A percentile compares a stretch with the other conserved stretches of the same genome.
Evolutionary conservation across 1,139 yeast species (phyloP).

Genomic region (Yamadazyma jaroonii): DNA sequence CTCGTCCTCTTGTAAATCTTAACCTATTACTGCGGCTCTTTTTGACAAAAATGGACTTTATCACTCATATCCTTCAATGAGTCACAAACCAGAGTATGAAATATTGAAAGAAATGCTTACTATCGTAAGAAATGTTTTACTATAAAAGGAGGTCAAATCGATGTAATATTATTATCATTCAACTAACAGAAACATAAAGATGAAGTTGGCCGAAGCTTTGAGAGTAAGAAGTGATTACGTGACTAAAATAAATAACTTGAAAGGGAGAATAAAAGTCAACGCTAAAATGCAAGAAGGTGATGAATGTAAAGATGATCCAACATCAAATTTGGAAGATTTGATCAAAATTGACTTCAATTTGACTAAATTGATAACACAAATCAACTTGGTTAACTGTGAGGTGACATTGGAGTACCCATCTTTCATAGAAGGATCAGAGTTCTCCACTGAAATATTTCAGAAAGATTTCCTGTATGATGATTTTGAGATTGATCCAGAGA

Average conservation of each 20-base stretch:
- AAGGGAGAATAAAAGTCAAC: conserved; percentile 11
- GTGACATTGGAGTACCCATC: conserved; percentile 10
- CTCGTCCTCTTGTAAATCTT: not conserved
- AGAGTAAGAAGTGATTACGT: conserved; percentile 13
- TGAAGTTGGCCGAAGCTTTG: conserved; percentile 12
- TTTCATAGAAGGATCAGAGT: conserved; percentile 6
- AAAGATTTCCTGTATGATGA: conserved; percentile 4
- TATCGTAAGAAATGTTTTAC: too few relatives aligned
- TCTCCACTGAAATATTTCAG: conserved; percentile 1
- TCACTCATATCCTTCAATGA: not conserved
- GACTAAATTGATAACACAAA: conserved; percentile 10
- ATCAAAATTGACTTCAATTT: conserved; percentile 8
- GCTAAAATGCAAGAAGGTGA: conserved; percentile 17
- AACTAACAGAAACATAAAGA: too few relatives aligned
- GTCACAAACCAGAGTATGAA: too few relatives aligned
- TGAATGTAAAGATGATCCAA: conserved; percentile 13
- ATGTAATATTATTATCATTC: too few relatives aligned
- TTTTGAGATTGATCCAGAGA: not conserved
- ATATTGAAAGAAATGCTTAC: too few relatives aligned
- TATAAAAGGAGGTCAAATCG: too few relatives aligned
- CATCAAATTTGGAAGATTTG: conserved; percentile 8
- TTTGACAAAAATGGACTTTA: too few relatives aligned
- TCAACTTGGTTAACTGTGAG: conserved; percentile 13
- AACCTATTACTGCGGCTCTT: too few relatives aligned
- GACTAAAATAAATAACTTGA: conserved; percentile 8